Conservation (phyloP, 495 filamentous ascomycete genomes). For the Neurospora terricola region DNA sequence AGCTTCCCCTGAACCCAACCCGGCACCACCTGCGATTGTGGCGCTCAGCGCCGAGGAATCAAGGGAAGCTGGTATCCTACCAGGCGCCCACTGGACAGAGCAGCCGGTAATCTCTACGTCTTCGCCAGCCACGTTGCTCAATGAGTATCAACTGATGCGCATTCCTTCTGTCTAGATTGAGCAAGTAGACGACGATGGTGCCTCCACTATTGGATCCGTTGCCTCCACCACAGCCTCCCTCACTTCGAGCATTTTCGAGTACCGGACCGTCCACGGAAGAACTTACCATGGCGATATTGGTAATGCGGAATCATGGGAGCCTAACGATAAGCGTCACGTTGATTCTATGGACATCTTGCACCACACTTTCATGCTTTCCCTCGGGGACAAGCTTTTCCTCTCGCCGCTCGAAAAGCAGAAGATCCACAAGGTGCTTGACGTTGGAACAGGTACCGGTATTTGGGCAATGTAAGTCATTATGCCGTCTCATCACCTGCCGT, state of each 20-base stretch:
- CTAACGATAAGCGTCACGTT: constrained; percentile 17
- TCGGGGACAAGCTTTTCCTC: constrained; percentile 35
- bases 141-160: background rate
- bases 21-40: background rate
- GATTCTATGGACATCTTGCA: constrained; percentile 20
- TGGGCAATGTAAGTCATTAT: background rate
- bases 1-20: background rate
- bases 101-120: background rate
- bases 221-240: constrained; percentile 31
- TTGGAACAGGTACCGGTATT: constrained; percentile 42
- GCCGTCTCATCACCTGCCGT: rapidly evolving
- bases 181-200: background rate
- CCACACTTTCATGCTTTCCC: constrained; percentile 15
- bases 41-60: background rate
- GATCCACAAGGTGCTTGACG: constrained; percentile 42
- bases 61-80: background rate
- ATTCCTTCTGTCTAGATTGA: background rate
- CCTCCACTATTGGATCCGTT: background rate
- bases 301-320: constrained; percentile 7
- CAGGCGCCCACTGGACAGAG: background rate
- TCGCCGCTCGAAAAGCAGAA: constrained; percentile 39
- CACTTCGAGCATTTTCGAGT: constrained; percentile 35
- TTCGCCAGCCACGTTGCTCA: background rate
- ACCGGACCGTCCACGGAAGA: constrained; percentile 32
- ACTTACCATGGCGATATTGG: constrained; percentile 23